Evolutionary conservation across 352 stramenopile genomes (phyloP), one percentile per base, ranked within the genome.

Genomic region (Aphanomyces invadans): DNA sequence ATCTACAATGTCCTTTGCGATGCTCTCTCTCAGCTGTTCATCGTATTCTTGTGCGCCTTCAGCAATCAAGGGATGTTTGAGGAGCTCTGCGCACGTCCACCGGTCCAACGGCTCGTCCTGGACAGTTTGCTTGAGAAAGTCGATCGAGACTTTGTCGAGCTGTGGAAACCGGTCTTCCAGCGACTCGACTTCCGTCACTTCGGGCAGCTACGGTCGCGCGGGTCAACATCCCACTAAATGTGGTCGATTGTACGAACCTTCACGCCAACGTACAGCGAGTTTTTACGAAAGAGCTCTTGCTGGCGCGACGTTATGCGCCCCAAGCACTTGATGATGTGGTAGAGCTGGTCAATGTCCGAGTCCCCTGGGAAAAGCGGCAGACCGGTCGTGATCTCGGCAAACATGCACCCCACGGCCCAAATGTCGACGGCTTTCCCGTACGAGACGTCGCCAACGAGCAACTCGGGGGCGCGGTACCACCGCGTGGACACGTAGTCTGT

Each of bases 371-470:
- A 97, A 15, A 99, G 88, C 1, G 95, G 96, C 21, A 98, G 67
- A 0, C 96, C 95, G 2, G 97, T 89, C 70, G 97, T 97, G 45
- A 98, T 88, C 76, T 99, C 96, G 19, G 92, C 92, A 54, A 95
- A 93, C 70, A 99, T 96, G 78, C 95, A 98, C 39, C 95, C 96
- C 28, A 98, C 87, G 17, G 89, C 96, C 96, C 96, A 99, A 42
- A 99, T 91, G 66, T 99, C 96, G 33, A 99, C 97, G 5, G 90
- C 92, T 61, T 95, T 97, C 53, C 97, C 95, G 70, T 99, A 99
- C 11, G 76, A 87, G 1, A 90, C 80, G 52, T 91, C 83, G 3
- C 81, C 81, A 5, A 92, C 87, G 1, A 97, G 77, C 56, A 98
- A 85, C 79, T 98, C 95, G 4, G 95, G 95, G 1, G 92, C 92